Evolutionary conservation across 2,329 filamentous ascomycete species (phyloP), one percentile per base, ranked within the genome.

Genomic region (Cladosporium halotolerans): DNA sequence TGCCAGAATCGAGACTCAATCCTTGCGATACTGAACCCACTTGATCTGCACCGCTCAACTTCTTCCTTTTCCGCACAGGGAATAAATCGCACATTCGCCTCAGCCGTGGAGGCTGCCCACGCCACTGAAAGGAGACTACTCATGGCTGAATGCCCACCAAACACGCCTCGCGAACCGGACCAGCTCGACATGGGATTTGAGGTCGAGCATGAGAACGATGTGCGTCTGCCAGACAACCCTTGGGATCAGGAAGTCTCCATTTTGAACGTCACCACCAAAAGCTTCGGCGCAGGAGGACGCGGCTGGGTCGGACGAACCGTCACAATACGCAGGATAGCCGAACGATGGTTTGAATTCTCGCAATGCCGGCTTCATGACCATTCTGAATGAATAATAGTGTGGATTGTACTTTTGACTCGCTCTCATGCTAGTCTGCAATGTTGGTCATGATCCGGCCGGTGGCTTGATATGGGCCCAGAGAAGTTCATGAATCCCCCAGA

Each of bases 61-160:
- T 82, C 82, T 57, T 84, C 88, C 55, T 90, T 86, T 80, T 89
- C 85, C 47, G 85, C 83, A 0, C 87, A 90, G 68, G 88, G 86
- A 0, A 67, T 91, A 10, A 77, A 80, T 16, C 76, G 77, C 54
- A 84, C 83, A 1, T 74, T 82, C n/a, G 77, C 86, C 2, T 70
- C 74, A 0, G 68, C 87, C 1, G 77, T 88, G 8, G 85, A 89
- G 54, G 76, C 79, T 2, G 83, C 83, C 0, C 53, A 67, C 52
- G 62, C 57, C 16, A 58, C 65, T 0, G 58, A 57, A 3, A 68
- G 65, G n/a, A 62, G 62, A 45, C 68, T 77, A 10, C 51, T 73
- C n/a, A 51, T 77, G 31, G 70, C 69, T 3, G 75, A 78, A 55
- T 73, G 69, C 52, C 41, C 60, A 34, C 57, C 55, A 4, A n/a